A percentile compares a stretch with the other conserved stretches of the same genome.
Evolutionary conservation across 495 filamentous ascomycete genomes (phyloP).

Genomic region (Bombardia bombarda): DNA sequence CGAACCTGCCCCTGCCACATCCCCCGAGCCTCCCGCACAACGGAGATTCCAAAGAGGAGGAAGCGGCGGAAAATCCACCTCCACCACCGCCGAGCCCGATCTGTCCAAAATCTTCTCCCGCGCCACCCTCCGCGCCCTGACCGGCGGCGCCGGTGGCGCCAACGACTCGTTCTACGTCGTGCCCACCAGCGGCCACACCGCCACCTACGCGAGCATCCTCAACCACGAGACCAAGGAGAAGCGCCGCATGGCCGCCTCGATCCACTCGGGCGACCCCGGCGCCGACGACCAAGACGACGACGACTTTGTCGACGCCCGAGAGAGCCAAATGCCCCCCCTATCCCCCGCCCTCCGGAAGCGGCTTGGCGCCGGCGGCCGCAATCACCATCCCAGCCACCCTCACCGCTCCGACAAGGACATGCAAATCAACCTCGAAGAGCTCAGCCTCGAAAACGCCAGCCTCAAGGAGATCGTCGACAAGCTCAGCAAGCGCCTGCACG

Average conservation of each 20-base stretch:
- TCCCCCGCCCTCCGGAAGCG: constrained; percentile 23
- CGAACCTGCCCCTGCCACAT: neutral
- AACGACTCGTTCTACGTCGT: constrained; percentile 94
- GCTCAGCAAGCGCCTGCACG: constrained; percentile 66
- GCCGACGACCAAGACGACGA: constrained; percentile 49
- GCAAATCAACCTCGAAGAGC: constrained; percentile 65
- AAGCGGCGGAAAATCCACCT: neutral
- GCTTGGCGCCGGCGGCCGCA: constrained; percentile 10
- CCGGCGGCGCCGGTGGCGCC: constrained; percentile 36
- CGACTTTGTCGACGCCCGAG: constrained; percentile 82
- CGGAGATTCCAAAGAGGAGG: no score
- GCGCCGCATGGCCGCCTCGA: constrained; percentile 36
- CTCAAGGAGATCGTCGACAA: constrained; percentile 69
- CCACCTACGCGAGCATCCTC: constrained; percentile 83
- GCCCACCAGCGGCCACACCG: constrained; percentile 78
- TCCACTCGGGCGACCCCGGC: constrained; percentile 22
- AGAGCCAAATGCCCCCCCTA: constrained; percentile 39
- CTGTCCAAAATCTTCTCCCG: constrained; percentile 68
- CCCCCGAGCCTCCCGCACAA: neutral
- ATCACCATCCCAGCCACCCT: no score
- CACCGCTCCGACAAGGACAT: constrained; percentile 26
- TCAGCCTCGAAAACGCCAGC: constrained; percentile 71
- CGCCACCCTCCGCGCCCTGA: constrained; percentile 66
- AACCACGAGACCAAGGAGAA: constrained; percentile 62
- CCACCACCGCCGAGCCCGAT: constrained; percentile 53